Evolutionary conservation across 441 rosid species (phyloP).

Genomic region (Hura crepitans): DNA sequence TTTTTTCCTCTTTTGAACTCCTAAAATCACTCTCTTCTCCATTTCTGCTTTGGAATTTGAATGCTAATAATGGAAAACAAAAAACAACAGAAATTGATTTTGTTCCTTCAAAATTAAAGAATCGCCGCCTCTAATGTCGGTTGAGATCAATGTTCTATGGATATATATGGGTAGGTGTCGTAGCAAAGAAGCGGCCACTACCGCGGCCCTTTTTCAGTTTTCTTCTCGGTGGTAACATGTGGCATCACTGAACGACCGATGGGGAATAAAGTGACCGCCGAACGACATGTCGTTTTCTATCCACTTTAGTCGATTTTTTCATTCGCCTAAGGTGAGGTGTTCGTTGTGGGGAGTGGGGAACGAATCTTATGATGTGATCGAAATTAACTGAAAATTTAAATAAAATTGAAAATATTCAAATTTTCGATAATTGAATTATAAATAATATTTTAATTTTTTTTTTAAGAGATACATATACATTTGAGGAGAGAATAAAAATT

Average conservation of each 20-base stretch:
- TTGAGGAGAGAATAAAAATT: too few species aligned
- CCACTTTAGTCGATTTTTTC: too few species aligned
- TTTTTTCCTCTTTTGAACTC: constrained; percentile 27
- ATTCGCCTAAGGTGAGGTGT: too few species aligned
- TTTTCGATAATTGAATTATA: too few species aligned
- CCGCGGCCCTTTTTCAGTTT: not conserved
- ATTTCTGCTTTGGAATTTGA: constrained; percentile 14
- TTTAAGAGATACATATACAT: too few species aligned
- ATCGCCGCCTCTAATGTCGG: not conserved
- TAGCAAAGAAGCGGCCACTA: not conserved
- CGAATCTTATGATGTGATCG: too few species aligned
- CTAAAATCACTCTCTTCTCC: constrained; percentile 22
- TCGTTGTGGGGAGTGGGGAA: too few species aligned
- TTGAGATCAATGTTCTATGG: not conserved
- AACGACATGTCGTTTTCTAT: not conserved
- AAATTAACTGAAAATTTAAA: too few species aligned
- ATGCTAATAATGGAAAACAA: not conserved
- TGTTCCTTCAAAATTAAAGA: too few species aligned
- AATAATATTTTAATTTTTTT: too few species aligned
- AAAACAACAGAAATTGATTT: not conserved
- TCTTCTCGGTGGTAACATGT: not conserved
- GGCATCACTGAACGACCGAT: not conserved
- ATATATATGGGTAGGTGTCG: not conserved
- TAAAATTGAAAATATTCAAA: too few species aligned
- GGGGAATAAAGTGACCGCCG: not conserved